Percentiles rank a stretch among this genome's conserved stretches.
Evolutionary conservation across 2,329 filamentous ascomycete genomes (phyloP).

Genomic region (Colletotrichum lentis): DNA sequence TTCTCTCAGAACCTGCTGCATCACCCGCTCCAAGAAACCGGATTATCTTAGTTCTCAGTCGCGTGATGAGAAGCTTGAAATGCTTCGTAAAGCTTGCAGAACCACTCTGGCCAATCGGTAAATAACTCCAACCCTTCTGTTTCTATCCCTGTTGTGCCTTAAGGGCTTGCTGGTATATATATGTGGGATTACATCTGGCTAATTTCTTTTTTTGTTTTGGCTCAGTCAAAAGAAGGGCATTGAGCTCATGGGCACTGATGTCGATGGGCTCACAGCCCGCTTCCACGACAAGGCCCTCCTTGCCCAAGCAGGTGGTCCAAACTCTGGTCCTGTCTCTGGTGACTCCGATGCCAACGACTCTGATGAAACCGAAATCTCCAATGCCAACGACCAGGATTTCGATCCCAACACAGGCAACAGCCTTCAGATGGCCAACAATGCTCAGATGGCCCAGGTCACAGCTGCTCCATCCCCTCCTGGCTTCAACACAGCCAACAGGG

Average conservation of each 20-base stretch:
- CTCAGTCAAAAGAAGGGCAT: not conserved
- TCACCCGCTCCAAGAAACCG: not conserved
- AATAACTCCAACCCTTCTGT: not conserved
- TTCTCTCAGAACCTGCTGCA: slow-evolving; percentile 7
- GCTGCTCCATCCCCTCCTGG: too few relatives aligned
- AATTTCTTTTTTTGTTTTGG: too few relatives aligned
- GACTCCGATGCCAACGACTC: not conserved
- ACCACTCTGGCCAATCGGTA: not conserved
- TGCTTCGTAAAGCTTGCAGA: slow-evolving; percentile 4
- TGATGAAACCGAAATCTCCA: not conserved
- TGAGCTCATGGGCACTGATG: not conserved
- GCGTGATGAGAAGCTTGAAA: slow-evolving; percentile 1
- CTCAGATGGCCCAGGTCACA: too few relatives aligned
- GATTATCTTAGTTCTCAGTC: not conserved
- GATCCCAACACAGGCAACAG: too few relatives aligned
- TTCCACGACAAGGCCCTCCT: slow-evolving; percentile 18
- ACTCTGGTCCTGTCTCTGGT: too few relatives aligned
- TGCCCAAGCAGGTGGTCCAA: not conserved
- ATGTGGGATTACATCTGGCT: too few relatives aligned
- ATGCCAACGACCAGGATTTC: too few relatives aligned
- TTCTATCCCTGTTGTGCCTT: not conserved
- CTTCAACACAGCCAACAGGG: too few relatives aligned
- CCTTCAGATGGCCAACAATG: too few relatives aligned
- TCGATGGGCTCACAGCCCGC: not conserved
- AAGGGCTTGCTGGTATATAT: not conserved